Evolutionary conservation across 108 stramenopile genomes (phyloP).

Genomic region (Conticribra weissflogii): DNA sequence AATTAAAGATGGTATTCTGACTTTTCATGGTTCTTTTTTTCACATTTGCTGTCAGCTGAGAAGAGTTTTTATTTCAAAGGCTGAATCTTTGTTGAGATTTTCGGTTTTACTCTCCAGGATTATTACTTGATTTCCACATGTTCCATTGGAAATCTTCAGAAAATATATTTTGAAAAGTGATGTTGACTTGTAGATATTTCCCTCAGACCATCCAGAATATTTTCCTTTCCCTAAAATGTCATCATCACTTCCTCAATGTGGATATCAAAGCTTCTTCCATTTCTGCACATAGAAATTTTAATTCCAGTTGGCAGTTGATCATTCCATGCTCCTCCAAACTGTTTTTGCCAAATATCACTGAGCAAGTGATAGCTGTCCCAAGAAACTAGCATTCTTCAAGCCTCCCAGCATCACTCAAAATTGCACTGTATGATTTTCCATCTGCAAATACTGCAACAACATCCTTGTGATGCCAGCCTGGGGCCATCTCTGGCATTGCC

Average conservation of each 20-base stretch:
- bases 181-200: not conserved
- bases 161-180: not conserved
- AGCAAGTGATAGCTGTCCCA: not conserved
- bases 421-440: not conserved
- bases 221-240: not conserved
- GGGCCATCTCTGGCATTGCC: not conserved
- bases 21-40: not conserved
- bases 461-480: not conserved
- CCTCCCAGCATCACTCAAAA: not conserved
- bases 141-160: not conserved
- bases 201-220: not conserved
- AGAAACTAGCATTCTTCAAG: not conserved
- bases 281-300: not conserved
- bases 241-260: not conserved
- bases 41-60: not conserved
- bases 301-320: not conserved
- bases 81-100: not conserved
- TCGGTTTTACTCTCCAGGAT: not conserved
- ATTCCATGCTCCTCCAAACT: not conserved
- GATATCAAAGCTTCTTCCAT: not conserved
- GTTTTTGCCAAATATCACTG: not conserved
- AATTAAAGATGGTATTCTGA: not conserved
- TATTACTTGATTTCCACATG: not conserved
- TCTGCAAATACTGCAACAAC: not conserved
- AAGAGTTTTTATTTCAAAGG: not conserved